Evolutionary conservation across 2,329 filamentous ascomycete genomes (phyloP).

Genomic region (Domatiomyces globalis): DNA sequence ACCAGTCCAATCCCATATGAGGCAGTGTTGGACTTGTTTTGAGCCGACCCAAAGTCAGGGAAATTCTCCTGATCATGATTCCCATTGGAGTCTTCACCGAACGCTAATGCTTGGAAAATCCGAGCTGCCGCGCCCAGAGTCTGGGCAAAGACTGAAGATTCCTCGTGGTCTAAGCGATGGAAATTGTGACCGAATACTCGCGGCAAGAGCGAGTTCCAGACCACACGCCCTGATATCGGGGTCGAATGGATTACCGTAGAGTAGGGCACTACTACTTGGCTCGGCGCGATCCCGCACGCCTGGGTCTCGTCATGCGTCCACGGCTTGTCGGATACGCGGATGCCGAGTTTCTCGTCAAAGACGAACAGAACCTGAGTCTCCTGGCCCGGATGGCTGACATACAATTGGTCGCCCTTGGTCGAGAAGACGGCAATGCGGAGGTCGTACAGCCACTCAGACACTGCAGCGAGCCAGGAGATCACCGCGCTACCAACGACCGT

Average conservation of each 20-base stretch:
- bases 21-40: conserved; percentile 11
- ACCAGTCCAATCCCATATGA: conserved; percentile 12
- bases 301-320: not conserved
- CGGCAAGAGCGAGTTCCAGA: conserved; percentile 14
- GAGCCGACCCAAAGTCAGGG: conserved; percentile 8
- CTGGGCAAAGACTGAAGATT: conserved; percentile 10
- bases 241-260: conserved; percentile 9
- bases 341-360: conserved; percentile 7
- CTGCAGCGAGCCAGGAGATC: conserved; percentile 15
- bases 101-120: conserved; percentile 12
- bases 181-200: conserved; percentile 16
- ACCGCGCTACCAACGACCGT: conserved; percentile 12
- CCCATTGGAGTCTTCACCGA: conserved; percentile 7
- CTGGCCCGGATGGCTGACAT: conserved; percentile 5
- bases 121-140: conserved; percentile 14
- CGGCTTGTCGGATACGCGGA: conserved; percentile 6
- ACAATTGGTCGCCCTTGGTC: not conserved
- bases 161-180: conserved; percentile 13
- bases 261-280: conserved; percentile 2
- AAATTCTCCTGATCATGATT: conserved; percentile 2
- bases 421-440: conserved; percentile 11
- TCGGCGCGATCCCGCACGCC: not conserved
- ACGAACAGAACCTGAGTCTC: conserved; percentile 10
- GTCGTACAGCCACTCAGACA: conserved; percentile 15
- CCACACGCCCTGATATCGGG: conserved; percentile 12